Evolutionary conservation across 2,329 filamentous ascomycete species (phyloP).

Genomic region (Sporothrix luriei): DNA sequence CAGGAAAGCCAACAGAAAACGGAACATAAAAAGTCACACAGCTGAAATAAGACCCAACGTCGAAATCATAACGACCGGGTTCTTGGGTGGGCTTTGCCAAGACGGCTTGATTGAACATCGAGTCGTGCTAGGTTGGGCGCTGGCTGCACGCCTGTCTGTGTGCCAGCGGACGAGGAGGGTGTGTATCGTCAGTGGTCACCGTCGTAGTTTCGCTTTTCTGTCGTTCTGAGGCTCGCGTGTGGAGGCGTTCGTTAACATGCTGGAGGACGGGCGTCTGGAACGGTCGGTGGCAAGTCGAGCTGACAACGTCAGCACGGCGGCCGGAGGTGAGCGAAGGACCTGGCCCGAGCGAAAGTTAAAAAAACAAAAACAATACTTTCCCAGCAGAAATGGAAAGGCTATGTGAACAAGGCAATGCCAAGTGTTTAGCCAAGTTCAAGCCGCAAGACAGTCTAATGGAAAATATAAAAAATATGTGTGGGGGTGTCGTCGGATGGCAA

Average conservation of each 20-base stretch:
- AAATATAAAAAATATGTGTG: neutral
- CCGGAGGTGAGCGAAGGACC: conserved; percentile 7
- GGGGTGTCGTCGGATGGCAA: neutral
- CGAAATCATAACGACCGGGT: neutral
- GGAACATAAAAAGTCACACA: neutral
- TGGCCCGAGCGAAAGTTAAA: neutral
- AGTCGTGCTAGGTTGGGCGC: conserved; percentile 28
- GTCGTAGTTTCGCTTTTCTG: neutral
- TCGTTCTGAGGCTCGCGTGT: neutral
- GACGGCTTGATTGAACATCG: conserved; percentile 26
- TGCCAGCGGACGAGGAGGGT: neutral
- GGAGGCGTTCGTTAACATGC: conserved; percentile 16
- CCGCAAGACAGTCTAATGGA: conserved; percentile 11
- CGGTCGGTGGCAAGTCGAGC: neutral
- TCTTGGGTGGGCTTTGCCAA: conserved; percentile 19
- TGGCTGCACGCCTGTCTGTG: neutral
- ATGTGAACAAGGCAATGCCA: neutral
- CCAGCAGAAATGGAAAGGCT: neutral
- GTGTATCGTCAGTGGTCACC: neutral
- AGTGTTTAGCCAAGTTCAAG: conserved; percentile 9
- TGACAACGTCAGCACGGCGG: neutral
- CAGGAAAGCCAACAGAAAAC: neutral
- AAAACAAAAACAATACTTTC: neutral
- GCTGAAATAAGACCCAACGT: neutral
- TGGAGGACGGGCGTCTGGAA: neutral